Base-by-base conservation (phyloP, 805 yeast genomes). In the Henningerozyma blattae region DNA sequence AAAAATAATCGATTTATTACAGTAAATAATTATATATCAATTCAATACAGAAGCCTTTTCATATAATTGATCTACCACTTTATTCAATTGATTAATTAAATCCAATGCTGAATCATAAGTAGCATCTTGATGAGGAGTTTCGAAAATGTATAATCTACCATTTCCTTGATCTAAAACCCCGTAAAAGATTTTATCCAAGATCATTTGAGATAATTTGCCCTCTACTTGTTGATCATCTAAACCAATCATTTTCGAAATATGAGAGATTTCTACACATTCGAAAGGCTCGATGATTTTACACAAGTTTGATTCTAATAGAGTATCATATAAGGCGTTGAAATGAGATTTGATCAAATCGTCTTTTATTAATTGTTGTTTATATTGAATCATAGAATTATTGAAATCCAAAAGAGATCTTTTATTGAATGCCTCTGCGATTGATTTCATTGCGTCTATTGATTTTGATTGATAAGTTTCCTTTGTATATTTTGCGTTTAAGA, bases 131-230 rank as follows among this genome's bases (percentile, higher is more conserved):
- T 73, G 75, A 28, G 95, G 94, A 54, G 86, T 82, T 38, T 85
- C 94, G 52, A 83, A 91, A 38, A 91, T 74, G 44, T 85, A 77
- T 48, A 91, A 69, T 95, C 96, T 91, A 7, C 98, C 98, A 55
- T 87, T 87, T 31, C 97, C 97, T 64, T 91, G 99, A 58, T 91
- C 98, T 46, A 91, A 67, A 25, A 91, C 97, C 31, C 98, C 99
- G 52, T 77, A 81, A 48, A 91, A 85, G n/a, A 86, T 82, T 50
- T 84, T 80, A 59, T 91, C 98, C 48, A 91, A 69, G 46, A 91
- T 89, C 97, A 91, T 89, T 59, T 89, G 96, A 32, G 93, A 77
- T 43, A 91, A 68, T 58, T 91, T 91, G 15, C 93, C 93, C 61
- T 91, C 99, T 22, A 91, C 85, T 53, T 85, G 93, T 42, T 76